A percentile compares a stretch with the other conserved stretches of the same genome.
Evolutionary conservation across 192 early-diverging fungal genomes (phyloP).

Genomic region (Spinellus fusiger): DNA sequence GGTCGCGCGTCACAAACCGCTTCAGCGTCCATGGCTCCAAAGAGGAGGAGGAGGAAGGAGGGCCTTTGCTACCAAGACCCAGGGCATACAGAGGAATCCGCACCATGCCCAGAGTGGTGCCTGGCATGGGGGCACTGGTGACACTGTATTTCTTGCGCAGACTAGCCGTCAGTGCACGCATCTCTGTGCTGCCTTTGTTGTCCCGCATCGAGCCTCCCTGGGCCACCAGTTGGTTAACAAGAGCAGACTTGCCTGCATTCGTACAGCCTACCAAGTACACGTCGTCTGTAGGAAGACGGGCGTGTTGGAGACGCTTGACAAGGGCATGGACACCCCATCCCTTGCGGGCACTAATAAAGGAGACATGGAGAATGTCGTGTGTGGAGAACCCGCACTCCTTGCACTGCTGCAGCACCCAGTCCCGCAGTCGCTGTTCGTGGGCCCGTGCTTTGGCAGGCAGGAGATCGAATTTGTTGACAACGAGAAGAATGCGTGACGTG

Average conservation of each 20-base stretch:
- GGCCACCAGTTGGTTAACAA: slow-evolving; percentile 59
- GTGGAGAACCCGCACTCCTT: slow-evolving; percentile 33
- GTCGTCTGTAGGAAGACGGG: slow-evolving; percentile 40
- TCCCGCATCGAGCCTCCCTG: slow-evolving; percentile 38
- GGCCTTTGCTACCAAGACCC: slow-evolving; percentile 34
- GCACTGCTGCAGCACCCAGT: slow-evolving; percentile 44
- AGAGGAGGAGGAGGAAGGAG: too few species aligned
- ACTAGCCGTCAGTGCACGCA: slow-evolving; percentile 6
- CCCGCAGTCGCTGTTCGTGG: slow-evolving; percentile 44
- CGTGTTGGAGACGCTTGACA: slow-evolving; percentile 34
- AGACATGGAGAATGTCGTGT: slow-evolving; percentile 30
- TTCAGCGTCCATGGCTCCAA: slow-evolving; percentile 25
- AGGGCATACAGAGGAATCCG: slow-evolving; percentile 52
- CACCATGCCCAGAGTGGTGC: slow-evolving; percentile 66
- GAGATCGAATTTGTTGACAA: slow-evolving; percentile 69
- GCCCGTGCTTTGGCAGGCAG: slow-evolving; percentile 44
- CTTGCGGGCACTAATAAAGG: slow-evolving; percentile 57
- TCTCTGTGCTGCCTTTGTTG: neutral
- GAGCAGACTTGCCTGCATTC: slow-evolving; percentile 75
- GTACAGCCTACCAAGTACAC: slow-evolving; percentile 68
- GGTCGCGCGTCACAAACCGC: slow-evolving; percentile 12
- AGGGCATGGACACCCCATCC: slow-evolving; percentile 48
- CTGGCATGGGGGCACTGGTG: slow-evolving; percentile 57
- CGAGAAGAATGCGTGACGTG: slow-evolving; percentile 45
- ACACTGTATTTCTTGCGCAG: slow-evolving; percentile 37